Evolutionary conservation across 2,329 filamentous ascomycete genomes (phyloP), one percentile per base, ranked within the genome.

Genomic region (Microascus cirrosus): DNA sequence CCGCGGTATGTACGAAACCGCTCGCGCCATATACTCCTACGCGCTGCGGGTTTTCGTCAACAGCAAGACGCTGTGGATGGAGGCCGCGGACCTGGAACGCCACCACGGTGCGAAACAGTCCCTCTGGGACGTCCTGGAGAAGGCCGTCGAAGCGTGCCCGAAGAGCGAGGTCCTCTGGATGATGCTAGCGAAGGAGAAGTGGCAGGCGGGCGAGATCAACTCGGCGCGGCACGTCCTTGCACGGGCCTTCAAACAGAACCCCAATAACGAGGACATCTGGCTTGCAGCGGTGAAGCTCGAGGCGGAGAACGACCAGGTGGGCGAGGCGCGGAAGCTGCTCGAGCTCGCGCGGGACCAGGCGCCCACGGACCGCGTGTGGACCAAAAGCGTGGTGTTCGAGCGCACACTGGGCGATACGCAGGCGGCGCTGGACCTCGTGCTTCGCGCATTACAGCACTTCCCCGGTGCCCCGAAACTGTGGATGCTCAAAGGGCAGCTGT

Each of bases 401-500:
- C 83, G 94, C 15, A 90, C 95, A 64, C 77, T 90, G 24, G 87
- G 86, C 58, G 87, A 94, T 64, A 78, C 78, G 28, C 90, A 96
- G 53, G 84, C 85, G 1, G 92, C 94, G 0, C 79, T 99, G 15
- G 89, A 95, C 65, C 84, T 99, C 12, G 89, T 89, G 51, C 90
- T 92, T 60, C 87, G 95, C 68, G 94, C 87, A 1, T 76, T 99
- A 39, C 86, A 92, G 63, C 80, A 90, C 11, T 99, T 95, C 74
- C 93, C 94, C 1, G 82, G 85, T 52, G 84, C 87, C 13, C 81
- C 90, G 56, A 97, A 97, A 73, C 79, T 99, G 25, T 96, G 93
- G 87, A 96, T 97, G 89, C 89, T 96, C 77, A 99, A 99, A 73
- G 94, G 95, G 0, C 94, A 99, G 69, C 94, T 97, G 61, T 99